Percentiles rank a stretch among this genome's conserved stretches.
phyloP scores from a whole-genome alignment of 768 basidiomycete species.

The Leccinellum albellum region DNA sequence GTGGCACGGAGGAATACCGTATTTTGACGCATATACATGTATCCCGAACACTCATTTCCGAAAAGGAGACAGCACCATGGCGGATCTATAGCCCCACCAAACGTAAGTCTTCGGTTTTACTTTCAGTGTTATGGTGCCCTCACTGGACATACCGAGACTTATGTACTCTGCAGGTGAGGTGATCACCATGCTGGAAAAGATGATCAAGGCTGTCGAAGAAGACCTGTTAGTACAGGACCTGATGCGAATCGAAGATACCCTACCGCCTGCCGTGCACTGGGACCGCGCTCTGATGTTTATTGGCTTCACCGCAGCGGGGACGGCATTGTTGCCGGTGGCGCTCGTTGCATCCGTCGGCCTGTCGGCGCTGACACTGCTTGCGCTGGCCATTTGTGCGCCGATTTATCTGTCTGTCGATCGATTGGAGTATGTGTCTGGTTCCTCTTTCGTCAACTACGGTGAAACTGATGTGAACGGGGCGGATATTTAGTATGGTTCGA shows the following conservation, averaged over 20 bases:
- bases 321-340: constrained; percentile 6
- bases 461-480: too few species aligned
- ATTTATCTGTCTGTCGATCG: neutral
- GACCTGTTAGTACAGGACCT: constrained; percentile 16
- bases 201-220: constrained; percentile 16
- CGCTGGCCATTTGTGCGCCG: neutral
- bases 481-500: neutral
- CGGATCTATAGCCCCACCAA: neutral
- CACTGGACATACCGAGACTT: neutral
- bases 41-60: neutral
- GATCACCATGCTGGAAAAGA: constrained; percentile 14
- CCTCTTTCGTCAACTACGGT: neutral
- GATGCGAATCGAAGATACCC: constrained; percentile 12
- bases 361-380: neutral
- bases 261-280: constrained; percentile 24
- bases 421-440: neutral
- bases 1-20: neutral
- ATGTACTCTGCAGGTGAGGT: constrained; percentile 10
- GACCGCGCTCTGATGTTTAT: neutral
- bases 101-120: neutral
- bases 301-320: neutral
- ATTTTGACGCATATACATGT: neutral
- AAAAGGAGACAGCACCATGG: neutral
- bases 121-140: neutral
- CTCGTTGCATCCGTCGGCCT: constrained; percentile 13